Base-by-base conservation (phyloP, 306 rosid species). In the Medicago lupulina region DNA sequence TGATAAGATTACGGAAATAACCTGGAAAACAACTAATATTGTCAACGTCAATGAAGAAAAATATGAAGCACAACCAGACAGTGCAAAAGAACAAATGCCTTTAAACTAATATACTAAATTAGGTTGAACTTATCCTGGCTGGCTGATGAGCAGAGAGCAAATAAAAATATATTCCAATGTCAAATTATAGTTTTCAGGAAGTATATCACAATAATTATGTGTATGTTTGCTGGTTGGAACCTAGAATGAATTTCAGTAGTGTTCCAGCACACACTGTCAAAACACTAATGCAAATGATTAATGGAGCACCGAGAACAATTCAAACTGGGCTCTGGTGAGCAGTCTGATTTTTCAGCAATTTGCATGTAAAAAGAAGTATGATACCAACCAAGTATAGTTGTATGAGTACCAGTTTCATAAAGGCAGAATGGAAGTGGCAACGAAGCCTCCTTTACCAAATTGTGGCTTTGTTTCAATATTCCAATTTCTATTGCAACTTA, bases 341-440 rank as follows among this genome's bases (percentile, higher is more conserved):
- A 67, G 47, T 67, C 36, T 59, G 9, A 80, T 4, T 47, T 58
- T 59, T 67, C n/a, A 34, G 78, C 70, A 74, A 76, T 46, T 75
- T 19, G 44, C 18, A 66, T 49, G 46, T 25, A 66, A 51, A 49
- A 53, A 76, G 15, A 76, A 44, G n/a, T 63, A 34, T 16, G 17
- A 65, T 44, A n/a, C 47, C 75, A 55, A 41, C 55, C 21, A 64
- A 44, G 62, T 43, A 38, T 63, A n/a, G 69, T 38, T 16, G 69
- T 5, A 28, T 38, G 14, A 38, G 15, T 44, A 14, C 18, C 3
- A 16, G 17, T 69, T 67, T 70, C 41, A 12, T 39, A 19, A 36
- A 25, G 75, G 16, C 39, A 77, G 61, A 67, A 31, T 69, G 53
- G 38, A 57, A 68, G 39, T 28, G 60, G 17, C 13, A 58, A 43